Evolutionary conservation across 768 basidiomycete species (phyloP).

Genomic region (Clitopilus hobsonii): DNA sequence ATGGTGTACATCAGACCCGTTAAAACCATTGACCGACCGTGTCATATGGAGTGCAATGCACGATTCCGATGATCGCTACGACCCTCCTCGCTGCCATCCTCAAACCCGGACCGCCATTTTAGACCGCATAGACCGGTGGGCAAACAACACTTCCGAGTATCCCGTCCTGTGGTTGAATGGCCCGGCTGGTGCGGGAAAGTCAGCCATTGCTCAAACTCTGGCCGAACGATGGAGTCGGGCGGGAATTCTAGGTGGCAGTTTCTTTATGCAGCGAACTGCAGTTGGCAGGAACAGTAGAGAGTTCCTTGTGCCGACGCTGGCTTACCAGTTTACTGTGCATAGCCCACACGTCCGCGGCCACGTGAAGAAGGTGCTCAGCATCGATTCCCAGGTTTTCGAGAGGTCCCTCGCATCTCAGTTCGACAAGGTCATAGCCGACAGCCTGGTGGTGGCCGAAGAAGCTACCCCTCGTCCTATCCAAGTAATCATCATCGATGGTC

Average conservation of each 20-base stretch:
- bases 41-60: not conserved
- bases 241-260: not conserved
- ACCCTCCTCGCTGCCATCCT: not conserved
- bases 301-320: too few relatives aligned
- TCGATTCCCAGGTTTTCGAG: too few relatives aligned
- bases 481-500: too few relatives aligned
- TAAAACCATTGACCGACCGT: not conserved
- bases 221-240: not conserved
- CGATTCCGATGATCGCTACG: not conserved
- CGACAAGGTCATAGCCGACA: too few relatives aligned
- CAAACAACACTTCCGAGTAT: not conserved
- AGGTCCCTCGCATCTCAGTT: too few relatives aligned
- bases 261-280: too few relatives aligned
- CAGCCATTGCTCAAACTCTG: not conserved
- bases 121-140: not conserved
- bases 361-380: too few relatives aligned
- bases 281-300: too few relatives aligned
- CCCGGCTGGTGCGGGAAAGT: not conserved
- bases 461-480: too few relatives aligned
- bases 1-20: not conserved
- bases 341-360: too few relatives aligned
- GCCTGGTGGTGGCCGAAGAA: too few relatives aligned
- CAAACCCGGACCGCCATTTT: not conserved
- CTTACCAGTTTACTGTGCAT: too few relatives aligned
- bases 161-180: not conserved